Evolutionary conservation across 2,329 filamentous ascomycete species (phyloP), one percentile per base, ranked within the genome.

Genomic region (Diaporthe capsici): DNA sequence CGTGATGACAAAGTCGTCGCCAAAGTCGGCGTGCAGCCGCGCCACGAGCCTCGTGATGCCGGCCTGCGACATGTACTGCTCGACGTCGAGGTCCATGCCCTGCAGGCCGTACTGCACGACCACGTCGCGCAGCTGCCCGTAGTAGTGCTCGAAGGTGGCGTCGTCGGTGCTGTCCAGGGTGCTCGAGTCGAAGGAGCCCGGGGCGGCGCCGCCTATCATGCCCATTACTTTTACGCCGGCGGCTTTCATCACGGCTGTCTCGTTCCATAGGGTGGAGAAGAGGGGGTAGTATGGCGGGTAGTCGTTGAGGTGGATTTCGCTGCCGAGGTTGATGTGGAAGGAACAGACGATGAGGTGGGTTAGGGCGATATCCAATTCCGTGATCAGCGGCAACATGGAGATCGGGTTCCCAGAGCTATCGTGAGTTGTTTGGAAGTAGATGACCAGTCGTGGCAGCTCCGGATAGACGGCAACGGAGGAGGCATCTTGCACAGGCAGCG

Each of bases 311-410:
- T 92, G 94, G 79, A 96, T 89, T 75, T 91, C 87, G 1, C 94
- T 91, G 28, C 85, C 84, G 8, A 89, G 87, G 83, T 97, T 96
- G 79, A 98, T 86, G 84, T 98, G 96, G 76, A 98, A 91, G 17
- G 96, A 95, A 8, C 94, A 95, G 67, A 98, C 85, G 79, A 98
- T 96, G 76, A 98, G 88, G 84, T 98, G 96, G 0, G 96, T 98
- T 37, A 90, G 82, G 51, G 87, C 83, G 77, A 90, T 88, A 74
- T 83, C 82, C 7, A 86, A 81, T 63, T 87, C 83, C 22, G 83
- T 86, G 78, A 91, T 81, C 73, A 91, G 84, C 0, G 89, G 88
- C 3, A 91, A 85, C 76, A 90, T 84, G 5, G 89, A 90, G 77
- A 91, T 87, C 76, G 86, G 85, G 9, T 84, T 82, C 49, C 85